Evolutionary conservation across 129 eudicot genomes (phyloP).

Genomic region (Artemisia argyi): DNA sequence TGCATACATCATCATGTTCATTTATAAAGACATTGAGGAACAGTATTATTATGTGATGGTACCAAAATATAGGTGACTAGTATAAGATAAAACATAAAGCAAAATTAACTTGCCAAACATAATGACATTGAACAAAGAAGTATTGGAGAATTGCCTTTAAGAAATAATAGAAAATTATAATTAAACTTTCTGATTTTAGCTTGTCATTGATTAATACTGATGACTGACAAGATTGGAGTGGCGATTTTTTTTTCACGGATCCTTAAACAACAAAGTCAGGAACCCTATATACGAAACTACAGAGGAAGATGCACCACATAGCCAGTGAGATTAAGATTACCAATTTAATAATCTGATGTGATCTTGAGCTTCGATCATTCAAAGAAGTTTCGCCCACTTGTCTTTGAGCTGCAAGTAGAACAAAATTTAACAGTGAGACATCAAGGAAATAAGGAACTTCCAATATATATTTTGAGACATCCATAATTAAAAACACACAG

Average conservation of each 20-base stretch:
- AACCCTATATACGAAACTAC: background rate
- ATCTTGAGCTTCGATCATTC: constrained; percentile 96
- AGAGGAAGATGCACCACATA: constrained; percentile 3
- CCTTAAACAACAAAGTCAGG: background rate
- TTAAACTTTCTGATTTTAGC: constrained; percentile 8
- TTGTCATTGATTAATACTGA: background rate
- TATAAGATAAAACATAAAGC: constrained; percentile 4
- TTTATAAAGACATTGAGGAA: background rate
- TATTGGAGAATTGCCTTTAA: background rate
- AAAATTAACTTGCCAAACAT: constrained; percentile 4
- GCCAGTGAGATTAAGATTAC: constrained; percentile 37
- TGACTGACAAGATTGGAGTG: background rate
- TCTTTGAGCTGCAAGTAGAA: constrained; percentile 73
- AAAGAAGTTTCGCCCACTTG: constrained; percentile 96
- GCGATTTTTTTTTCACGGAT: constrained; percentile 8
- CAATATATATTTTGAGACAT: too few relatives aligned
- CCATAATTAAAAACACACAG: background rate
- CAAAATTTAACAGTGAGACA: background rate
- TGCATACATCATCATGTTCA: constrained; percentile 8
- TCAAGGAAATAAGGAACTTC: too few relatives aligned
- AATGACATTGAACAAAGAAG: background rate
- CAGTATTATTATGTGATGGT: too few relatives aligned
- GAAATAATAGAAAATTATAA: background rate
- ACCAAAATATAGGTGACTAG: constrained; percentile 8
- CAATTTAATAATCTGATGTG: constrained; percentile 94